These are phyloP conservation scores for Bolboschoenoplectus hybrid DNA, from an alignment of 202 grass and related monocot species.

Conservation along the genomic window DNA sequence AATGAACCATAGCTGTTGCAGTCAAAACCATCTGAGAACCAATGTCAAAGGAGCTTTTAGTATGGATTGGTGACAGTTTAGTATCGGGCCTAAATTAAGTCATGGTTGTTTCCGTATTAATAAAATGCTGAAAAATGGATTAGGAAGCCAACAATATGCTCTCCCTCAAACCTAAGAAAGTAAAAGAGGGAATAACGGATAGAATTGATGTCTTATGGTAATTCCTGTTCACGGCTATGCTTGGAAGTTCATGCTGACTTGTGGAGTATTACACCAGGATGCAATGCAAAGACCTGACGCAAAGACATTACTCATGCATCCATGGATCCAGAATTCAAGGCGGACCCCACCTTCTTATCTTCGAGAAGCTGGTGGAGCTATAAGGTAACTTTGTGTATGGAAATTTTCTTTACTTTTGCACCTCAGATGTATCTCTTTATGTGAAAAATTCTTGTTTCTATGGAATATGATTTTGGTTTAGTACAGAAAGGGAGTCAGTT, in stretches of 20 bases:
- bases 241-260: constrained; percentile 18
- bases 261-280: constrained; percentile 52
- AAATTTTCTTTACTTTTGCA: constrained; percentile 19
- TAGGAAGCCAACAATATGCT: no score
- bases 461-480: constrained; percentile 1
- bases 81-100: background rate
- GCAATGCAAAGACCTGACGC: constrained; percentile 96
- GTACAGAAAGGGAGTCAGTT: constrained; percentile 24
- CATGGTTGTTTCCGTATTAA: background rate
- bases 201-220: background rate
- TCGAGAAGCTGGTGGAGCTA: constrained; percentile 52
- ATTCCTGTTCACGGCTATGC: constrained; percentile 14
- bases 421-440: background rate
- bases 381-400: constrained; percentile 51
- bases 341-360: constrained; percentile 69
- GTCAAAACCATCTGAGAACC: background rate
- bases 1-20: background rate
- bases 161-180: no score
- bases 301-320: constrained; percentile 90
- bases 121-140: constrained; percentile 16
- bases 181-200: no score
- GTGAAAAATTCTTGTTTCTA: constrained; percentile 1
- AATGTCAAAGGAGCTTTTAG: constrained; percentile 3
- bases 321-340: constrained; percentile 92
- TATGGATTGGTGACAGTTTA: constrained; percentile 22